Conservation (phyloP, 345 rosid species). For the Sisymbrium irio region DNA sequence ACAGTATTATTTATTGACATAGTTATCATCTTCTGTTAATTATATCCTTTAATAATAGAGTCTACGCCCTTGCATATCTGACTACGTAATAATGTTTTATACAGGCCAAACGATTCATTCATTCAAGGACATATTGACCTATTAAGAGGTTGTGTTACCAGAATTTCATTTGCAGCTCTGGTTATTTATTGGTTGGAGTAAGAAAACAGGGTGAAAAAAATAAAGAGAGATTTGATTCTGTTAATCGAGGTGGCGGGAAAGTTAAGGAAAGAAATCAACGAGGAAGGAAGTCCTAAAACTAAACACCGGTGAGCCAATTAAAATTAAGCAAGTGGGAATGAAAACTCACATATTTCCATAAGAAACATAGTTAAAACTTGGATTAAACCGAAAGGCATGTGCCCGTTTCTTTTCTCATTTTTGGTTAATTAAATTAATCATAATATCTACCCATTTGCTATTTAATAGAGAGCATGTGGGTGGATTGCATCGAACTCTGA, state of each 20-base stretch:
- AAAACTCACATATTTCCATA: neutral
- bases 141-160: neutral
- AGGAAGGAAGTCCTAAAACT: neutral
- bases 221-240: slow-evolving; percentile 12
- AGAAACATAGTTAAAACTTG: slow-evolving; percentile 31
- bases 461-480: slow-evolving; percentile 28
- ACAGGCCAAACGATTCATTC: slow-evolving; percentile 1
- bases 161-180: neutral
- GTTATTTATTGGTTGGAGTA: neutral
- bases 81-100: neutral
- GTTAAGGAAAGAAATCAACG: slow-evolving; percentile 20
- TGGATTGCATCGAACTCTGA: slow-evolving; percentile 20
- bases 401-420: neutral
- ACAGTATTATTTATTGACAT: slow-evolving; percentile 5
- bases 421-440: neutral
- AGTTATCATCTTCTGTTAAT: neutral
- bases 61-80: neutral
- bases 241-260: slow-evolving; percentile 32
- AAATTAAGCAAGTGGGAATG: slow-evolving; percentile 6
- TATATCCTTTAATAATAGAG: neutral
- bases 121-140: neutral
- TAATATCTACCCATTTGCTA: slow-evolving; percentile 22
- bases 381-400: slow-evolving; percentile 36
- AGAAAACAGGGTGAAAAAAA: slow-evolving; percentile 18
- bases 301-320: slow-evolving; percentile 17